Evolutionary conservation across 768 basidiomycete species (phyloP), one percentile per base, ranked within the genome.

Genomic region (Scleroderma citrinum): DNA sequence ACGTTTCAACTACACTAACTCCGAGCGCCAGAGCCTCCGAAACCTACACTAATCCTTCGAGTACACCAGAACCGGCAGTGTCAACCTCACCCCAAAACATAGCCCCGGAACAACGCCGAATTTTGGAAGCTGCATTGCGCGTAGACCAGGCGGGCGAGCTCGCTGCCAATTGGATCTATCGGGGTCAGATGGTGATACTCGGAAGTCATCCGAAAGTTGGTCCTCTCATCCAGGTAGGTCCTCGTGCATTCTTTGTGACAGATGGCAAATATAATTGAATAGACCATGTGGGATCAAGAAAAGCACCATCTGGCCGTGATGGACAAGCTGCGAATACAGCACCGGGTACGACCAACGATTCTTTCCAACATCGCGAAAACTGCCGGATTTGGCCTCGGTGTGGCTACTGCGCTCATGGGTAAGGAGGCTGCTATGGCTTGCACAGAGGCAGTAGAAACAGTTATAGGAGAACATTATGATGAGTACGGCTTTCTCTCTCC

Each of bases 251-350:
- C 13, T 45, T 34, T 48, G n/a, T 19, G 35, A 31, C 41, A 44
- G 10, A 44, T 46, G 37, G 11, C 17, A 12, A 43, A 44, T 48
- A 47, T 40, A 20, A 29, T 48, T 52, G 35, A 13, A n/a, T 36
- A 97, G 93, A 86, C 89, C 51, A 98, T 98, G 94, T 97, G 93
- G 92, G 82, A 91, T 30, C 92, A 92, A 63, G 94, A 98, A 68
- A 88, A 87, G 70, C 91, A 89, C 63, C 94, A 98, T 66, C 73
- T 98, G 12, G 61, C 70, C 0, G 89, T 92, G 29, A 90, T 95
- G 83, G 80, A 93, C 61, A 85, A 81, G 59, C 68, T 98, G 17
- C 88, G 88, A 56, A 56, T 77, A 2, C 93, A 98, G 64, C 92
- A 97, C 63, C 74, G 73, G 21, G 76, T 91, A 32, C 79, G 94